A percentile compares a stretch with the other conserved stretches of the same genome.
These are phyloP conservation scores for Colletotrichum australisinense DNA, from an alignment of 2,329 filamentous ascomycete species.

Conservation along the genomic window DNA sequence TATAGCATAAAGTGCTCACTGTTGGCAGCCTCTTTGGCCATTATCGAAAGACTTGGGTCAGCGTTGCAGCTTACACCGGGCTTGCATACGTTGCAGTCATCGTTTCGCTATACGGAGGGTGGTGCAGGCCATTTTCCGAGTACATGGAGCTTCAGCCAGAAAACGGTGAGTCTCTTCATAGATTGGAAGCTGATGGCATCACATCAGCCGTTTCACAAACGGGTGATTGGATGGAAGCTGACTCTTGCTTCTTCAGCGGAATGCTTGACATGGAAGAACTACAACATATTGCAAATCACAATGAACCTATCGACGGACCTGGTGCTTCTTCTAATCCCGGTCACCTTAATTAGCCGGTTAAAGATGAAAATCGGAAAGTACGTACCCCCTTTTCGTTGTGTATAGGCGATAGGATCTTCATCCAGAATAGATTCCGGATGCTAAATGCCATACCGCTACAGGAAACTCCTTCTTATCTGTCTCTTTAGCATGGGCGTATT, in stretches of 20 bases:
- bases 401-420: too few relatives aligned
- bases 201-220: too few relatives aligned
- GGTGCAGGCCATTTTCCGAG: constrained; percentile 30
- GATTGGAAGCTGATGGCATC: background rate
- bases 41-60: constrained; percentile 11
- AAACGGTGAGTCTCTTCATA: constrained; percentile 1
- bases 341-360: constrained; percentile 20
- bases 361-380: constrained; percentile 28
- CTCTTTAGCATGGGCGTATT: constrained; percentile 30
- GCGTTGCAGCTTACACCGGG: constrained; percentile 4
- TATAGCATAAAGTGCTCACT: background rate
- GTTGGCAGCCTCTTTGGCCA: constrained; percentile 18
- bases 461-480: constrained; percentile 26
- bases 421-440: background rate
- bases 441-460: background rate
- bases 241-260: constrained; percentile 6
- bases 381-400: background rate
- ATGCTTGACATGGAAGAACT: constrained; percentile 27
- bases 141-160: constrained; percentile 21
- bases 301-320: constrained; percentile 34
- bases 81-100: constrained; percentile 26
- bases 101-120: constrained; percentile 26
- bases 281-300: constrained; percentile 30
- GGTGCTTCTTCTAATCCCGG: constrained; percentile 19
- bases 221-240: background rate